Percentiles rank a stretch among this genome's conserved stretches.
Conservation (phyloP, 106 monocot genomes). For the Phalaenopsis equestris region DNA sequence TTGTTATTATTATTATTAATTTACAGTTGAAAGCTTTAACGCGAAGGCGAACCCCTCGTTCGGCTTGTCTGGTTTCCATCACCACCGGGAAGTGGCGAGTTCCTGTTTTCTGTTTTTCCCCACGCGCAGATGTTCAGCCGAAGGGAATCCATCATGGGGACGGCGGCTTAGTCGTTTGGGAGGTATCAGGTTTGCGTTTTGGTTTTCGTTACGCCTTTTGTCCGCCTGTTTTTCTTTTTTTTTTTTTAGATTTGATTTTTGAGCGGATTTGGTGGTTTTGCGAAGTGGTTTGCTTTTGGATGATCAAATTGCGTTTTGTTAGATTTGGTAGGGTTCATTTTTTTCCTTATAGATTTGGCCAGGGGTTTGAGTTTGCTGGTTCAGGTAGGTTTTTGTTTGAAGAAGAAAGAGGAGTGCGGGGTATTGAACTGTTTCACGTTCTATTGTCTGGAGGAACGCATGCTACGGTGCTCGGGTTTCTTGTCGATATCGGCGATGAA, state of each 20-base stretch:
- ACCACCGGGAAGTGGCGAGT: background rate
- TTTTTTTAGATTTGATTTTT: background rate
- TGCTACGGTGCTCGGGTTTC: background rate
- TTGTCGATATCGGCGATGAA: background rate
- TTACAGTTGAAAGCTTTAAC: too few relatives aligned
- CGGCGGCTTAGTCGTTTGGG: background rate
- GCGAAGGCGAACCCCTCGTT: background rate
- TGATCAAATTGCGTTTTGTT: background rate
- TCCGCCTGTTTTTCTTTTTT: background rate
- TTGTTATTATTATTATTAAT: too few relatives aligned
- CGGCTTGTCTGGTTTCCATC: background rate
- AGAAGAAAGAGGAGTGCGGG: background rate
- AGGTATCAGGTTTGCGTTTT: background rate
- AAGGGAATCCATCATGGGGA: background rate
- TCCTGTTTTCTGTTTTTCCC: background rate
- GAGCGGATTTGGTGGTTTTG: background rate
- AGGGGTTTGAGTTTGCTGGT: background rate
- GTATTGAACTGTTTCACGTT: background rate
- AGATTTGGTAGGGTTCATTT: background rate
- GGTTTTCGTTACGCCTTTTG: background rate
- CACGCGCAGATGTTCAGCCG: background rate
- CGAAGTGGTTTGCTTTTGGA: background rate
- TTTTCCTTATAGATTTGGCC: background rate
- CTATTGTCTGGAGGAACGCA: background rate
- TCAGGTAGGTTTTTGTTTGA: background rate